Percentiles rank a stretch among this genome's conserved stretches.
phyloP scores from a whole-genome alignment of 495 filamentous ascomycete species.

The Penicillium verhagenii region DNA sequence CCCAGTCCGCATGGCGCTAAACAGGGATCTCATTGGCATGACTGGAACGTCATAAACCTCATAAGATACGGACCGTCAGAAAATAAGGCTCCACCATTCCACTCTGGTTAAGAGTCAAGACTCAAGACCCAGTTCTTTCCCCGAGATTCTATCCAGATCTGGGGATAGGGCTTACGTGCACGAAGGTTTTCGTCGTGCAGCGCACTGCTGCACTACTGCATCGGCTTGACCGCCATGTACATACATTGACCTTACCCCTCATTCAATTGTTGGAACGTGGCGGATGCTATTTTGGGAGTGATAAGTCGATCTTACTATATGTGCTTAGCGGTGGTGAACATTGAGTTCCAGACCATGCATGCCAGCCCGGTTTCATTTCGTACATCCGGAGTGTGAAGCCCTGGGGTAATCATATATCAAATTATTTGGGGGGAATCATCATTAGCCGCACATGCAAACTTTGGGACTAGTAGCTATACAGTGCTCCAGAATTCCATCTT shows the following conservation, averaged over 20 bases:
- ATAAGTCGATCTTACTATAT: background rate
- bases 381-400: background rate
- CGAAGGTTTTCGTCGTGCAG: background rate
- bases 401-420: background rate
- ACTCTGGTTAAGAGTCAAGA: too few species aligned
- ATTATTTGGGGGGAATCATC: background rate
- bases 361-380: background rate
- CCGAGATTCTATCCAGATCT: background rate
- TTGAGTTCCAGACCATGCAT: background rate
- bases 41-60: background rate
- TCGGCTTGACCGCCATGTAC: background rate
- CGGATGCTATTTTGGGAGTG: background rate
- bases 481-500: conserved; percentile 24
- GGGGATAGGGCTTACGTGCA: background rate
- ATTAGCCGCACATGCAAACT: background rate
- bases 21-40: background rate
- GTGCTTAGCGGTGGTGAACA: background rate
- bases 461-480: conserved; percentile 1
- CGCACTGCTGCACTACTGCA: too few species aligned
- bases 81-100: too few species aligned
- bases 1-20: background rate
- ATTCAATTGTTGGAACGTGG: background rate
- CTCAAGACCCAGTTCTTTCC: too few species aligned
- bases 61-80: background rate
- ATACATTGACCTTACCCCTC: too few species aligned